Evolutionary conservation across 1,139 yeast genomes (phyloP).

Genomic region (Tardiomyces depauwii): DNA sequence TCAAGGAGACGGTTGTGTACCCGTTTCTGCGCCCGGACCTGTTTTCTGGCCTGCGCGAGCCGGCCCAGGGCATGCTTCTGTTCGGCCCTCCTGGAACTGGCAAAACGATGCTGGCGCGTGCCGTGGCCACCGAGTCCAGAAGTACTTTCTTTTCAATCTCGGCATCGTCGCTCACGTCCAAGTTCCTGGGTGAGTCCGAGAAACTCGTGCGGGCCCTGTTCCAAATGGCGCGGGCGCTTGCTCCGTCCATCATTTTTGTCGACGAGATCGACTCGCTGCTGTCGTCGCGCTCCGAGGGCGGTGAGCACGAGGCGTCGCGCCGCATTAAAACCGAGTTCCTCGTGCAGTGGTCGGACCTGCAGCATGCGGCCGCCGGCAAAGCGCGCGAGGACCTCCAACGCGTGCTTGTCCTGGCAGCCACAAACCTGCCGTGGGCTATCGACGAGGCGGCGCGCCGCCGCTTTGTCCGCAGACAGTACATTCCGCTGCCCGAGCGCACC

Average conservation of each 20-base stretch:
- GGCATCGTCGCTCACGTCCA: constrained; percentile 87
- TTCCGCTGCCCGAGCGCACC: constrained; percentile 84
- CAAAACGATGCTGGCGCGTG: constrained; percentile 91
- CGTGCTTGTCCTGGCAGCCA: constrained; percentile 88
- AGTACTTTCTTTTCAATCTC: constrained; percentile 93
- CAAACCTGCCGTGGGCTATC: constrained; percentile 95
- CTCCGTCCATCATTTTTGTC: constrained; percentile 89
- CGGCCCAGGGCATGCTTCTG: constrained; percentile 80
- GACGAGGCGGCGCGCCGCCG: constrained; percentile 97
- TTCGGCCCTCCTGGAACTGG: constrained; percentile 99
- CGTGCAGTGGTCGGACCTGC: constrained; percentile 91
- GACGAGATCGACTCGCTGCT: constrained; percentile 93
- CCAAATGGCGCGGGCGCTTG: constrained; percentile 91
- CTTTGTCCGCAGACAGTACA: constrained; percentile 86
- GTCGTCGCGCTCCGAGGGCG: constrained; percentile 68
- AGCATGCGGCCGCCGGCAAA: constrained; percentile 82
- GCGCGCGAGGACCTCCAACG: constrained; percentile 47
- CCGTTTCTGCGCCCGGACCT: constrained; percentile 93
- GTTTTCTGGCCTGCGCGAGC: constrained; percentile 89
- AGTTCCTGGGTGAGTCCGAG: constrained; percentile 99
- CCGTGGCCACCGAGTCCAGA: constrained; percentile 97
- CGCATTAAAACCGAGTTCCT: constrained; percentile 89
- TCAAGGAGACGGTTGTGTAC: constrained; percentile 92
- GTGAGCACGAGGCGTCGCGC: constrained; percentile 87
- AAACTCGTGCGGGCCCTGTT: constrained; percentile 89